Evolutionary conservation across 2,329 filamentous ascomycete species (phyloP).

Genomic region (Penicillium expansum): DNA sequence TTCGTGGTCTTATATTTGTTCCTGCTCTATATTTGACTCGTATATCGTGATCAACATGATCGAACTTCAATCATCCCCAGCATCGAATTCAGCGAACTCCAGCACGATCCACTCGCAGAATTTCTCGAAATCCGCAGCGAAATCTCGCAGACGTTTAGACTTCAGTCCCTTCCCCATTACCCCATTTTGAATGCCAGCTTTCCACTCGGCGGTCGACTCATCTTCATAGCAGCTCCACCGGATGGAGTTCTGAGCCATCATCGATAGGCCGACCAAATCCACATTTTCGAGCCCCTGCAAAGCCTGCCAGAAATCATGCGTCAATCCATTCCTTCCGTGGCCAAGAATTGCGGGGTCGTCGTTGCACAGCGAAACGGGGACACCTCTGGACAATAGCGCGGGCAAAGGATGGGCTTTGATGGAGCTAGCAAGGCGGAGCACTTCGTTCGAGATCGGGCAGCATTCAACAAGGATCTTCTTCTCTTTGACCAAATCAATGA

Average conservation of each 20-base stretch:
- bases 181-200: conserved; percentile 68
- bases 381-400: conserved; percentile 77
- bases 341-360: conserved; percentile 89
- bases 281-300: conserved; percentile 90
- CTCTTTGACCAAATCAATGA: conserved; percentile 85
- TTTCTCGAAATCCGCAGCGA: conserved; percentile 78
- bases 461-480: conserved; percentile 84
- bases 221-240: conserved; percentile 89
- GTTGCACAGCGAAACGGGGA: conserved; percentile 80
- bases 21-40: not conserved
- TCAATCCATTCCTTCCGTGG: conserved; percentile 76
- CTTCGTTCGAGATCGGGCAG: conserved; percentile 88
- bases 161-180: conserved; percentile 69
- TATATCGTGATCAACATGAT: conserved; percentile 18
- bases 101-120: conserved; percentile 88
- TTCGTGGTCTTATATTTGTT: not conserved
- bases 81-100: conserved; percentile 61
- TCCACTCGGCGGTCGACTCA: conserved; percentile 67
- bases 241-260: conserved; percentile 87
- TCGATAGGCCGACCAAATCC: conserved; percentile 79
- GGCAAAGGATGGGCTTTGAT: conserved; percentile 79
- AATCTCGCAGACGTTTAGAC: conserved; percentile 70
- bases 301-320: conserved; percentile 92
- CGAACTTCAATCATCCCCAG: conserved; percentile 36
- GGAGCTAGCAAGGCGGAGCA: conserved; percentile 72